A percentile compares a stretch with the other conserved stretches of the same genome.
phyloP scores from a whole-genome alignment of 1,284 basidiomycete species.

The Polyporus tsugae region DNA sequence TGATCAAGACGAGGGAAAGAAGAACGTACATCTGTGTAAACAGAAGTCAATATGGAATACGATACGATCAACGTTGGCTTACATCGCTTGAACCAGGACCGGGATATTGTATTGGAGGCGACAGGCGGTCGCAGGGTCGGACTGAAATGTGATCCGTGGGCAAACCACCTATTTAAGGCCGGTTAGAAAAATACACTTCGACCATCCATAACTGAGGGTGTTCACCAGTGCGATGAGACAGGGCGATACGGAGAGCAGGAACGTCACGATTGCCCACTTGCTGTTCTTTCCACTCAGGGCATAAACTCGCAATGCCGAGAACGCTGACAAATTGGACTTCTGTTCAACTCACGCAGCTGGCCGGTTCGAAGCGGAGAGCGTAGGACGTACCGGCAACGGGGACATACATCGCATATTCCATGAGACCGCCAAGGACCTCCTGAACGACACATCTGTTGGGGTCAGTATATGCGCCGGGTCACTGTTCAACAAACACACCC shows the following conservation, averaged over 20 bases:
- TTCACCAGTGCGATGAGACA: neutral
- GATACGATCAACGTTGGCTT: neutral
- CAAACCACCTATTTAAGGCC: neutral
- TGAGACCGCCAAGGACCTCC: neutral
- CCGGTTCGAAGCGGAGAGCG: neutral
- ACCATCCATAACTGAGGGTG: neutral
- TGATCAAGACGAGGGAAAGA: neutral
- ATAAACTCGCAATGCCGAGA: neutral
- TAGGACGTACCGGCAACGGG: neutral
- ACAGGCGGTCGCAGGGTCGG: neutral
- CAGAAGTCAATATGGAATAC: neutral
- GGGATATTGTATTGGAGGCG: neutral
- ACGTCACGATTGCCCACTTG: neutral
- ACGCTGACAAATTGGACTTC: neutral
- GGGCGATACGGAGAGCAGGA: neutral
- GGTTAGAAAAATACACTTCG: neutral
- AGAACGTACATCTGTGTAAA: neutral
- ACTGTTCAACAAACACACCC: neutral
- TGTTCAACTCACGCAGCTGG: neutral
- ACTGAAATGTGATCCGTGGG: neutral
- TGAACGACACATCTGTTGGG: neutral
- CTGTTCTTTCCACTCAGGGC: neutral
- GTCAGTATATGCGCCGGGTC: neutral
- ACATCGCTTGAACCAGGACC: neutral
- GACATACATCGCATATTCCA: neutral